Evolutionary conservation across 108 stramenopile species (phyloP).

Genomic region (Cyclotella atomus): DNA sequence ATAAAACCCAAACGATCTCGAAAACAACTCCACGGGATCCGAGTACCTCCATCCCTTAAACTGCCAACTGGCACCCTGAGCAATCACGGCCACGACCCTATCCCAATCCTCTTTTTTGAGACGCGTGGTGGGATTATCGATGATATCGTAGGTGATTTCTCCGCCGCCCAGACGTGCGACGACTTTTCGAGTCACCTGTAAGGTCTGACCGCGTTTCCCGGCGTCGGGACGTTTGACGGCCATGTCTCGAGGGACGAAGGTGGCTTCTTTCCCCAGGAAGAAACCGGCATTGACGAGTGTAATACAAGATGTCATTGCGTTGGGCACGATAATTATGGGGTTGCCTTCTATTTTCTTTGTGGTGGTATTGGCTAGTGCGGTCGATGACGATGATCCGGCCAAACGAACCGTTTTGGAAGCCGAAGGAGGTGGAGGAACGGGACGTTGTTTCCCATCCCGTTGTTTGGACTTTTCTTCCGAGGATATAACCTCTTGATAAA

Average conservation of each 20-base stretch:
- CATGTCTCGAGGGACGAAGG: conserved; percentile 72
- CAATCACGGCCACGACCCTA: conserved; percentile 92
- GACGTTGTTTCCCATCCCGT: conserved; percentile 27
- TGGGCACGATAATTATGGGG: conserved; percentile 95
- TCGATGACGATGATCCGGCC: conserved; percentile 5
- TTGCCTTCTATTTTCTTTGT: conserved; percentile 41
- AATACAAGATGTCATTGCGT: conserved; percentile 88
- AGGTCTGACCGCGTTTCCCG: conserved; percentile 50
- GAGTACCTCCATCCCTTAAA: conserved; percentile 94
- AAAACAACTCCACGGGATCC: conserved; percentile 87
- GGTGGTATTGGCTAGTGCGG: too few relatives aligned
- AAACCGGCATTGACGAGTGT: conserved; percentile 90
- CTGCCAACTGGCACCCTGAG: conserved; percentile 94
- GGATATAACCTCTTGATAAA: conserved; percentile 70
- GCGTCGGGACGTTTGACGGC: conserved; percentile 56
- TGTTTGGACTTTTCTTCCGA: conserved; percentile 52
- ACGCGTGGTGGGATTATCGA: conserved; percentile 85
- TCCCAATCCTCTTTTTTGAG: conserved; percentile 88
- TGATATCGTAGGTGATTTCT: conserved; percentile 82
- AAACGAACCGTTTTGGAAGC: conserved; percentile 8
- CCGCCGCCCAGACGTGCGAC: conserved; percentile 63
- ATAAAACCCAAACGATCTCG: conserved; percentile 74
- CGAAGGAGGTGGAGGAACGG: conserved; percentile 23
- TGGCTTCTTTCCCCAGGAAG: conserved; percentile 83
- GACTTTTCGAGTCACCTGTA: conserved; percentile 58